Conservation (phyloP, 352 stramenopile species). For the Phytophthora syringae region DNA sequence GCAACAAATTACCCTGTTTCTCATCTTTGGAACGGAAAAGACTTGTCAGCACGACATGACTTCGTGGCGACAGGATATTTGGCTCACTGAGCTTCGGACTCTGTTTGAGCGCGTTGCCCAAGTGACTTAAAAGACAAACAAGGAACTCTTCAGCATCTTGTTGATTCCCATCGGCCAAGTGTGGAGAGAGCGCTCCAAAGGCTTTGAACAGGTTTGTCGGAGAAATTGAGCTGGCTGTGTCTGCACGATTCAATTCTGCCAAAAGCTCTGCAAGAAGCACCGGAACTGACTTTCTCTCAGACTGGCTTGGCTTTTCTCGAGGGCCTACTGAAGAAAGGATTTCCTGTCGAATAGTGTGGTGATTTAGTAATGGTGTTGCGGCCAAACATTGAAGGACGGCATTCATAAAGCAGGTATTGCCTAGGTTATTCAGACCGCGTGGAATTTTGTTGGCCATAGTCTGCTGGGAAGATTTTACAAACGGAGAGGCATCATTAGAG, state of each 20-base stretch:
- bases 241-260: constrained; percentile 33
- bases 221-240: constrained; percentile 42
- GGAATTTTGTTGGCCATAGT: not conserved
- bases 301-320: constrained; percentile 4
- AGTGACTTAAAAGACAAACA: constrained; percentile 88
- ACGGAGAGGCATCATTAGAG: not conserved
- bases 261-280: constrained; percentile 88
- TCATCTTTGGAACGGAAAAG: constrained; percentile 23
- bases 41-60: constrained; percentile 27
- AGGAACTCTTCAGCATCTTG: constrained; percentile 98
- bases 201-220: constrained; percentile 79
- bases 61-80: constrained; percentile 40
- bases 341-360: constrained; percentile 91
- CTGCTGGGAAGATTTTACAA: not conserved
- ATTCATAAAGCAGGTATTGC: constrained; percentile 90
- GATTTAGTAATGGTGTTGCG: constrained; percentile 88
- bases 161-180: constrained; percentile 93
- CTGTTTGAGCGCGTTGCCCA: constrained; percentile 94
- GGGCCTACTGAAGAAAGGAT: not conserved
- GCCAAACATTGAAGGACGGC: constrained; percentile 90
- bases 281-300: constrained; percentile 43
- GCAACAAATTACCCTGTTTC: not conserved
- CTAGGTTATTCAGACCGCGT: constrained; percentile 62
- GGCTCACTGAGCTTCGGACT: constrained; percentile 53
- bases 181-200: constrained; percentile 76